A percentile compares a stretch with the other conserved stretches of the same genome.
Conservation (phyloP, 1,139 yeast genomes). For the Suhomyces atakaporum region DNA sequence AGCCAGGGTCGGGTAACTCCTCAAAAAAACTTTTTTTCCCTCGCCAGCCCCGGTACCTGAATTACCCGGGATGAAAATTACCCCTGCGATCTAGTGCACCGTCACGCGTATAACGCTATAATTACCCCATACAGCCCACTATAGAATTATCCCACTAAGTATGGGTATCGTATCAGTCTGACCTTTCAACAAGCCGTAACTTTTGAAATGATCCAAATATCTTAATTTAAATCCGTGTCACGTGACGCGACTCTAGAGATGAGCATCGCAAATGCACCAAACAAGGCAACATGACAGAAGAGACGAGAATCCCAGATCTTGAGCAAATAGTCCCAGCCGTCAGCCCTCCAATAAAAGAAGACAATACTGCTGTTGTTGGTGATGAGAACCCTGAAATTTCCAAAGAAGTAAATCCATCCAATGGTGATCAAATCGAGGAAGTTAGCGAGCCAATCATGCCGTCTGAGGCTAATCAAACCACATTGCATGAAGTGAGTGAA, state of each 20-base stretch:
- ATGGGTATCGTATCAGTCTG: background rate
- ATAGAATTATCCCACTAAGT: too few species aligned
- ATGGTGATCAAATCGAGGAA: too few species aligned
- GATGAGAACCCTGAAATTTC: too few species aligned
- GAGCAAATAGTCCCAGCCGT: background rate
- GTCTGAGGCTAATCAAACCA: too few species aligned
- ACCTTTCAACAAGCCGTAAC: background rate
- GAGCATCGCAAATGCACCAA: conserved; percentile 9
- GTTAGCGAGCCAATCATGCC: too few species aligned
- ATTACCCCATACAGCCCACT: too few species aligned
- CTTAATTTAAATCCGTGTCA: too few species aligned
- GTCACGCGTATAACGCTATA: background rate
- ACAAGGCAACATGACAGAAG: background rate
- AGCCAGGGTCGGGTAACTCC: conserved; percentile 10
- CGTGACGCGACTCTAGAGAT: conserved; percentile 4
- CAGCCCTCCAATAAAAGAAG: background rate
- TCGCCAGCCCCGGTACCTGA: conserved; percentile 6
- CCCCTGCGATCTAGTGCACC: background rate
- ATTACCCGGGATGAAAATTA: conserved; percentile 6
- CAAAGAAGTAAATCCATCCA: too few species aligned
- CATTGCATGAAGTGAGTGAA: too few species aligned
- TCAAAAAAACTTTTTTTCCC: background rate
- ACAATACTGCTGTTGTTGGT: background rate
- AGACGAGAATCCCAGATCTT: background rate
- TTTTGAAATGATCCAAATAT: background rate